phyloP scores from a whole-genome alignment of 805 yeast species.

The Candida maltosa region DNA sequence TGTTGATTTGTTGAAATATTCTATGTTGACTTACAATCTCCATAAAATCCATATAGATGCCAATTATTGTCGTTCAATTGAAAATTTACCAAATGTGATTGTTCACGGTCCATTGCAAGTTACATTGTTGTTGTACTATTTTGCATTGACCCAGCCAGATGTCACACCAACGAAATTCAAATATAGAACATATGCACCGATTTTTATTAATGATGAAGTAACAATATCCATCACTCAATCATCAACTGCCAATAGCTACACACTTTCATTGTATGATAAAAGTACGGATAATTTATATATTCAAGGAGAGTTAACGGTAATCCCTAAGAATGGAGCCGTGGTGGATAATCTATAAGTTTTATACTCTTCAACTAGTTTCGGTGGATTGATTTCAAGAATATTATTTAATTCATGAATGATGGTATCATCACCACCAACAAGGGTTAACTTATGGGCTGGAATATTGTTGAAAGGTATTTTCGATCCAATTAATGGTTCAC shows the following conservation, averaged over 20 bases:
- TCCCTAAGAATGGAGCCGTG: background rate
- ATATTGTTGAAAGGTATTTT: constrained; percentile 28
- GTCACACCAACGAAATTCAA: constrained; percentile 26
- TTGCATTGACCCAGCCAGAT: constrained; percentile 16
- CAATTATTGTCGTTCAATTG: constrained; percentile 49
- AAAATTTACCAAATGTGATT: constrained; percentile 58
- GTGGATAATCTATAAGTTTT: background rate
- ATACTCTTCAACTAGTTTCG: background rate
- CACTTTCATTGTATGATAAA: constrained; percentile 1
- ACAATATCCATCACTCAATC: background rate
- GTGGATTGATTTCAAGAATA: background rate
- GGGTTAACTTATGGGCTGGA: constrained; percentile 40
- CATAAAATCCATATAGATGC: constrained; percentile 80
- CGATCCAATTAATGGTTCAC: constrained; percentile 28
- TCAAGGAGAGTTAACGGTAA: constrained; percentile 1
- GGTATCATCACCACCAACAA: constrained; percentile 38
- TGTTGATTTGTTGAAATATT: constrained; percentile 55
- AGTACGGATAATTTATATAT: constrained; percentile 1
- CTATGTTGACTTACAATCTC: constrained; percentile 76
- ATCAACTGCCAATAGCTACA: background rate
- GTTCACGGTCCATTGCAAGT: constrained; percentile 83
- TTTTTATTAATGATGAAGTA: constrained; percentile 37
- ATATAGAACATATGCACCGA: constrained; percentile 51
- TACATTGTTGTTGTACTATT: constrained; percentile 56
- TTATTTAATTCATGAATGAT: background rate